Evolutionary conservation across 2,329 filamentous ascomycete species (phyloP), one percentile per base, ranked within the genome.

Genomic region (Periconia sp.): DNA sequence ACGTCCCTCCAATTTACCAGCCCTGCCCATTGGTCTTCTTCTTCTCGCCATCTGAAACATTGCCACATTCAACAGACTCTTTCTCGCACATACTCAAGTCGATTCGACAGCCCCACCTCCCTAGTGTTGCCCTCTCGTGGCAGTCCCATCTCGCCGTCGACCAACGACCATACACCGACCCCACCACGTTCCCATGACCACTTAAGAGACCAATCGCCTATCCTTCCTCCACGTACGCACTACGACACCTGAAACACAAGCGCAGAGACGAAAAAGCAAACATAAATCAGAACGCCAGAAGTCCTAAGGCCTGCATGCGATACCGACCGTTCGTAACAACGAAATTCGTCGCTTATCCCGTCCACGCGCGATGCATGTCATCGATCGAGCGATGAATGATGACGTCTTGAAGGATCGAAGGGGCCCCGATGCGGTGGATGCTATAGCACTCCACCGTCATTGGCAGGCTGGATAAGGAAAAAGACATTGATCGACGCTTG

Each of bases 211-310:
- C 60, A 59, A 60, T 56, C 50, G 60, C 29, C 42, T 45, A 18
- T 26, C 26, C 25, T 15, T 34, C 24, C 28, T 16, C 46, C 24
- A 48, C 45, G 29, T 53, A 58, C 42, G 34, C 50, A 26, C 43
- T 36, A 48, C 43, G 32, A 34, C 43, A 47, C 33, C 28, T 56
- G 61, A 63, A 60, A 63, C 61, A 49, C 40, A 57, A 54, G 48
- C 47, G 50, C 43, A 48, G 31, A 37, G 44, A n/a, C 16, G n/a
- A 53, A 53, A 54, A 54, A 57, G 49, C 45, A 55, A 50, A 16
- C 25, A 34, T 26, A 34, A 29, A 16, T 23, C 34, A 18, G 19
- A 21, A 52, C 38, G 44, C 43, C 37, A 16, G 37, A 53, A 41
- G 28, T 39, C 15, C 28, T 35, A 42, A 13, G 38, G 21, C 10